Evolutionary conservation across 1,284 basidiomycete species (phyloP).

Genomic region (Microbotryomycetes sp.): DNA sequence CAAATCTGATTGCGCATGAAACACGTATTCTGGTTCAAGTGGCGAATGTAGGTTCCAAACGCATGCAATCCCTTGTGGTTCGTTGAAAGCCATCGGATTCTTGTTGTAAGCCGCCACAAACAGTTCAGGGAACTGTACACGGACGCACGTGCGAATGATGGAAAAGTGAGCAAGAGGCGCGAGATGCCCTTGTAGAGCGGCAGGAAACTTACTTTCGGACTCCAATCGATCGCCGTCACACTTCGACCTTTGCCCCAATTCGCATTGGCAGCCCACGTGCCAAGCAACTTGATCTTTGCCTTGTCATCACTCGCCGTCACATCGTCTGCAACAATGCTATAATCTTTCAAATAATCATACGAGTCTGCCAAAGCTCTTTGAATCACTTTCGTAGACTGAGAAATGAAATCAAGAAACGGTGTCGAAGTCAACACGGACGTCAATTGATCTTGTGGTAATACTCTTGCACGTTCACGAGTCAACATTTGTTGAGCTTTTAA

Average conservation of each 20-base stretch:
- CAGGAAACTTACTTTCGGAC: constrained; percentile 62
- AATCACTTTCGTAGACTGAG: constrained; percentile 89
- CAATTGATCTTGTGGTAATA: constrained; percentile 76
- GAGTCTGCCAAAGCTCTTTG: constrained; percentile 91
- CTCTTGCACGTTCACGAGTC: constrained; percentile 74
- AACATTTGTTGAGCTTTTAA: constrained; percentile 70
- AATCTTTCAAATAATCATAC: constrained; percentile 96
- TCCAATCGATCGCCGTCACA: constrained; percentile 96
- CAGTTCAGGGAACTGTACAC: constrained; percentile 79
- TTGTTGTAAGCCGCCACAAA: constrained; percentile 94
- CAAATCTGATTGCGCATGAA: constrained; percentile 96
- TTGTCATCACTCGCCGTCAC: constrained; percentile 22
- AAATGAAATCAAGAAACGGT: constrained; percentile 88
- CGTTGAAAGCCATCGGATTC: constrained; percentile 79
- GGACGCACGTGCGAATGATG: background rate
- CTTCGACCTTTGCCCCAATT: constrained; percentile 82
- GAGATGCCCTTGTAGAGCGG: background rate
- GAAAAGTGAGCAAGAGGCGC: background rate
- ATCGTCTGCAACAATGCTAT: constrained; percentile 57
- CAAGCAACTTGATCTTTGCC: constrained; percentile 18
- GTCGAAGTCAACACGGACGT: constrained; percentile 71
- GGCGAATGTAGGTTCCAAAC: constrained; percentile 95
- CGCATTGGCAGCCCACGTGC: constrained; percentile 75
- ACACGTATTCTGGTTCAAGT: constrained; percentile 93
- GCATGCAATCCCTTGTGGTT: constrained; percentile 91